Conservation (phyloP, 1,139 yeast genomes). For the Geotrichum carabidarum region DNA sequence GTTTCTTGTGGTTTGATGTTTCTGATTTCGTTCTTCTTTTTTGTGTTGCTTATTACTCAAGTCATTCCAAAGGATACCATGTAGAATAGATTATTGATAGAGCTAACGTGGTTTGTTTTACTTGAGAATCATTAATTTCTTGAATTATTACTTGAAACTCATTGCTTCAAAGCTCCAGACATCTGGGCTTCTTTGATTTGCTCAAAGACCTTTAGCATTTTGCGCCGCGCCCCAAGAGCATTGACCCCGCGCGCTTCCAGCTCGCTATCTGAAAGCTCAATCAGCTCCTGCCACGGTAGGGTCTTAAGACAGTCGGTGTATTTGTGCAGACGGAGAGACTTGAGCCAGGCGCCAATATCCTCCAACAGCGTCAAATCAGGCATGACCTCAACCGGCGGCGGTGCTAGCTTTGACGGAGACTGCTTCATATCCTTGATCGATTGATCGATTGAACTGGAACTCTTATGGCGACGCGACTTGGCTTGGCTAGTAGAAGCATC, state of each 20-base stretch:
- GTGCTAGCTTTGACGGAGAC: conserved; percentile 21
- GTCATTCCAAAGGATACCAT: too few relatives aligned
- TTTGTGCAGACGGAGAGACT: conserved; percentile 83
- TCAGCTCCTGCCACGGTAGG: conserved; percentile 72
- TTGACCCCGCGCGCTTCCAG: conserved; percentile 77
- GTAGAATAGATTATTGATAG: too few relatives aligned
- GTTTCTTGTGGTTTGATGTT: not conserved
- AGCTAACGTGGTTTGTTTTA: too few relatives aligned
- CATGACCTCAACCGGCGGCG: conserved; percentile 49
- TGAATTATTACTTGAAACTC: not conserved
- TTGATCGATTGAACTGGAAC: conserved; percentile 2
- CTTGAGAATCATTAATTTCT: too few relatives aligned
- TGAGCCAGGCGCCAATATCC: conserved; percentile 90
- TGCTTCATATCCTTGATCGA: not conserved
- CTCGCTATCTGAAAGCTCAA: conserved; percentile 61
- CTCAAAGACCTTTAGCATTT: conserved; percentile 84
- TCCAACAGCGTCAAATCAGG: conserved; percentile 58
- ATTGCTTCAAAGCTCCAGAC: not conserved
- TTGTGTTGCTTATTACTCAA: too few relatives aligned
- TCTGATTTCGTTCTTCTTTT: too few relatives aligned
- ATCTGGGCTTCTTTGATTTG: conserved; percentile 52
- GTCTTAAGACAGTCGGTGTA: conserved; percentile 80
- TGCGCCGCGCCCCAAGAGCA: conserved; percentile 93
- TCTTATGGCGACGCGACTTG: conserved; percentile 3
- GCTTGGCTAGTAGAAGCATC: not conserved